Conservation (phyloP, 148 eudicot genomes). For the Rhododendron molle region DNA sequence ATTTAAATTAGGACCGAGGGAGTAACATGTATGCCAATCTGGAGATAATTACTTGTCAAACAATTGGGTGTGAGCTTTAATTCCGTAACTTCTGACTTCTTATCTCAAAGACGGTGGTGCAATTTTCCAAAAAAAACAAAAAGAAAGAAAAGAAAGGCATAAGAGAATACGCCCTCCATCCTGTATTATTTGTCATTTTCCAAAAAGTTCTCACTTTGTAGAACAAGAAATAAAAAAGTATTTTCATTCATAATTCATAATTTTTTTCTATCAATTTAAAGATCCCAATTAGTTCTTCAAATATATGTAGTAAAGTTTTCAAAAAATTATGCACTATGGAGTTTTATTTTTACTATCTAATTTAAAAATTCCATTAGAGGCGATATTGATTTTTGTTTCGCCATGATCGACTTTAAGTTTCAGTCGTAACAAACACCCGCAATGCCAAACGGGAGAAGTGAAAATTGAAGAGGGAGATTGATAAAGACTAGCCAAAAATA, state of each 20-base stretch:
- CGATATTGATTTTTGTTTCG: neutral
- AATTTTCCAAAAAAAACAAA: too few species aligned
- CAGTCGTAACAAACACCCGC: neutral
- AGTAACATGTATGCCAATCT: neutral
- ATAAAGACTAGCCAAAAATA: neutral
- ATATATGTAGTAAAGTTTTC: neutral
- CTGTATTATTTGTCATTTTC: neutral
- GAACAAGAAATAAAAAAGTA: neutral
- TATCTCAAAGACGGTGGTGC: neutral
- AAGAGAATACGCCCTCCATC: neutral
- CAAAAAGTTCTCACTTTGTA: neutral
- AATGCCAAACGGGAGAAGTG: neutral
- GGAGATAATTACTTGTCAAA: neutral
- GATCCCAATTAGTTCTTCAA: neutral
- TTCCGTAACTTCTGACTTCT: neutral
- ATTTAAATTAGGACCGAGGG: too few species aligned
- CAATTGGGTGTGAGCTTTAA: neutral
- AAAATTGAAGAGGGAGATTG: neutral
- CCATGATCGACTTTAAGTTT: neutral
- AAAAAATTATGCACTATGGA: neutral
- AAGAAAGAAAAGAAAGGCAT: too few species aligned
- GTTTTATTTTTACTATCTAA: neutral
- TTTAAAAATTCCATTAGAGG: too few species aligned
- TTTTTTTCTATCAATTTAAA: neutral
- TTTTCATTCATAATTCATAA: neutral